Base-by-base conservation (phyloP, 495 filamentous ascomycete genomes). In the Neurospora tetraspora region DNA sequence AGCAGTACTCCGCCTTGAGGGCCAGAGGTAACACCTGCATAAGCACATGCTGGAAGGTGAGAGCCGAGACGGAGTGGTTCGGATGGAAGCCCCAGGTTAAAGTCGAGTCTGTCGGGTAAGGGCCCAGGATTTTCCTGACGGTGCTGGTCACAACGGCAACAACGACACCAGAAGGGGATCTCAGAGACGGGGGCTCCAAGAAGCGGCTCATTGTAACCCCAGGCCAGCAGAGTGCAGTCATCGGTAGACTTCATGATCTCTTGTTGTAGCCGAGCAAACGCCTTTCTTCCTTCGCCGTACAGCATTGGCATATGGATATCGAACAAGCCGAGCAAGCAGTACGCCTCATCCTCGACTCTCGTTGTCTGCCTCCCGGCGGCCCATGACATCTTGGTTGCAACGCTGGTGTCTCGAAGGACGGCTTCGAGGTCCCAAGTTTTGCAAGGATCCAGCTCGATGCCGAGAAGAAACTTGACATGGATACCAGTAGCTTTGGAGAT, bases 371-470 rank as follows among this genome's bases (percentile, higher is more conserved):
- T 73, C 1, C 74, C 61, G 0, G 82, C 77, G 2, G 77, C 80
- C 82, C 82, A 83, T 0, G 79, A 82, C 82, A 84, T 83, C 0
- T 78, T 71, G 16, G 81, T 73, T 0, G 82, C 81, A 43, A 82
- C 69, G 37, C 73, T 76, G 18, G 73, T 47, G 5, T 61, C 36
- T 2, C 70, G 61, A 5, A 72, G 45, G 4, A 45, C 39, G 7
- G n/a, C 20, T 2, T 34, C 39, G 2, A 77, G 76, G 0, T 47
- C n/a, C 0, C 74, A 72, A 8, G 80, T n/a, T 0, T 68, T 2
- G n/a, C 5, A 59, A 2, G 80, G 34, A 5, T 42, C 42, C 1
- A 20, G 16, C 39, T 79, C 81, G 1, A 82, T 59, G 7, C 40
- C 23, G 4, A 3, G 23, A 31, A 59, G 23, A 31, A 31, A 59